Conservation (phyloP, 306 rosid genomes). For the Senna tora region DNA sequence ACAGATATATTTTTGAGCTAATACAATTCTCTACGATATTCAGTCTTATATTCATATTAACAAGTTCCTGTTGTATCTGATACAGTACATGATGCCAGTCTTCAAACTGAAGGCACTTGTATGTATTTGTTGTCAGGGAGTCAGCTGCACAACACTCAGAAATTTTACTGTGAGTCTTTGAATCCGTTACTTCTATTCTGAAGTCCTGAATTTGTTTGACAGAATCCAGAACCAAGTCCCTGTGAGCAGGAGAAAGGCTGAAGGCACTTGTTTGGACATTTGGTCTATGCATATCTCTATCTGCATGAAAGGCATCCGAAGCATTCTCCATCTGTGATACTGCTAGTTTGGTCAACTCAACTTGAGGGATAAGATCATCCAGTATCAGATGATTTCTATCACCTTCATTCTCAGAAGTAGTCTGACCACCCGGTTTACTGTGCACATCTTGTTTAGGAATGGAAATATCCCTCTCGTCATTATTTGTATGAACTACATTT, state of each 20-base stretch:
- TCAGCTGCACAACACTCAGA: constrained; percentile 38
- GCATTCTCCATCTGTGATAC: constrained; percentile 53
- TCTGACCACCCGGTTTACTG: constrained; percentile 36
- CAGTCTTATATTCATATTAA: constrained; percentile 55
- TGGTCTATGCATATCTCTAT: constrained; percentile 46
- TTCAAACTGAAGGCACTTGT: constrained; percentile 36
- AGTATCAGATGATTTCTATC: constrained; percentile 42
- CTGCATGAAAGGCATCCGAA: constrained; percentile 43
- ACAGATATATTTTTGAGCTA: constrained; percentile 38
- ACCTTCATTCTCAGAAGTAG: constrained; percentile 38
- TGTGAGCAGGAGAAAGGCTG: constrained; percentile 46
- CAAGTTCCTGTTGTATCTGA: constrained; percentile 59
- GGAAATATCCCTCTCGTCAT: constrained; percentile 37
- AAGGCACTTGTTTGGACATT: constrained; percentile 44
- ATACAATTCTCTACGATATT: constrained; percentile 52
- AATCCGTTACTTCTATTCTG: constrained; percentile 46
- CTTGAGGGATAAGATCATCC: constrained; percentile 51
- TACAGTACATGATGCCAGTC: constrained; percentile 42
- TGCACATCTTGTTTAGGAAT: constrained; percentile 42
- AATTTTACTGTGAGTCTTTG: constrained; percentile 46
- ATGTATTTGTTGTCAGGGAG: constrained; percentile 36
- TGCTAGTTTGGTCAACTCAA: constrained; percentile 48
- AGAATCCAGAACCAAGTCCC: constrained; percentile 49
- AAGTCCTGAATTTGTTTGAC: constrained; percentile 55
- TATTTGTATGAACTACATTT: constrained; percentile 41